Evolutionary conservation across 2,329 filamentous ascomycete genomes (phyloP), one percentile per base, ranked within the genome.

Genomic region (Sarocladium brachiariae): DNA sequence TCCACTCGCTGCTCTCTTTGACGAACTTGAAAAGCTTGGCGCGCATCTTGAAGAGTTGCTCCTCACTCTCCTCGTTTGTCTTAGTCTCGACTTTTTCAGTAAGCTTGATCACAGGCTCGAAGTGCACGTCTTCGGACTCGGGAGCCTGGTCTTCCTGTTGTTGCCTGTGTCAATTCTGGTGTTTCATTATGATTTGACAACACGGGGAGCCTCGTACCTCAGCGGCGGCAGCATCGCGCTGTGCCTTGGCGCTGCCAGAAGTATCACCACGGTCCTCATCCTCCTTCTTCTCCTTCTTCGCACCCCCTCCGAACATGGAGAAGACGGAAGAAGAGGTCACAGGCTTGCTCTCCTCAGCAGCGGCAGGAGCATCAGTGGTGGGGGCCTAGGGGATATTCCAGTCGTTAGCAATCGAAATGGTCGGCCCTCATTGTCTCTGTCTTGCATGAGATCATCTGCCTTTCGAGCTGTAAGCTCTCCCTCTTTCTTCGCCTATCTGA

Each of bases 11-110:
- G 61, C 80, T 82, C 50, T 96, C 89, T 61, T 87, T 83, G 72
- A 96, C 86, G 70, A 97, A 99, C 76, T 91, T 92, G 85, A 99
- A 99, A 58, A 99, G 86, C 83, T 99, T 99, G 66, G 93, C 93
- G 63, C 93, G 89, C 92, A 97, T 96, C 85, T 97, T 97, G 84
- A 97, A 99, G 34, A 83, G 78, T 76, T 96, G 89, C 77, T 97
- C 91, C 78, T 99, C 93, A 41, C 86, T 82, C 78, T 99, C 93
- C 74, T 99, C 93, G 75, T 96, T 95, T 71, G 93, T 97, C 81
- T 95, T 95, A 66, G 83, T 87, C 66, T 97, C 92, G 63, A 97
- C 86, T 77, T 95, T 93, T 78, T 99, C 89, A 56, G 92, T 97
- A 65, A 99, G 79, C 74, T 84, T 91, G 65, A 96, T 88, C 60